Percentiles rank a stretch among this genome's conserved stretches.
phyloP scores from a whole-genome alignment of 768 basidiomycete genomes.

The Collybia nuda region DNA sequence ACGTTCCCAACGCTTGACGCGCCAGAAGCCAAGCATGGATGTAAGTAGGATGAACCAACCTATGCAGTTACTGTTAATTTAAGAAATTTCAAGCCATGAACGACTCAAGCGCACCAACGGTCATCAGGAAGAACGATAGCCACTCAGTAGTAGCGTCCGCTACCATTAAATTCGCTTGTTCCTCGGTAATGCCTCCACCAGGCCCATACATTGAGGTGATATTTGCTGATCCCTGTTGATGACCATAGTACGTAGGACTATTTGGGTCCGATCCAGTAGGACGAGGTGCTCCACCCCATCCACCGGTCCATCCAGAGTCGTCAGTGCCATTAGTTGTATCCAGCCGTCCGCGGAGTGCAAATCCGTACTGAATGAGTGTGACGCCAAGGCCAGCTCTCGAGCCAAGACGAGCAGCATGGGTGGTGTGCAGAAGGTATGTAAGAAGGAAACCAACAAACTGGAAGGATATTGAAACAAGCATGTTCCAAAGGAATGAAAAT shows the following conservation, averaged over 20 bases:
- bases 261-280: conserved; percentile 44
- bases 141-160: conserved; percentile 85
- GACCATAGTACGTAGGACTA: conserved; percentile 41
- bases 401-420: conserved; percentile 91
- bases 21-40: conserved; percentile 87
- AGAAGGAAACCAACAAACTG: conserved; percentile 93
- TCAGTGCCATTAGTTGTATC: conserved; percentile 38
- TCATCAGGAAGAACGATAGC: conserved; percentile 95
- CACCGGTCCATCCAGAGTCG: conserved; percentile 26
- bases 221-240: conserved; percentile 13
- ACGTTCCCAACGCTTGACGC: conserved; percentile 86
- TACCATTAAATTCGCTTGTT: conserved; percentile 38
- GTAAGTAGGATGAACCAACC: conserved; percentile 90
- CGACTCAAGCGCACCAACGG: conserved; percentile 51
- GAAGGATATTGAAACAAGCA: conserved; percentile 93
- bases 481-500: conserved; percentile 90
- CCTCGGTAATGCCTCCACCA: conserved; percentile 23
- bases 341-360: conserved; percentile 63
- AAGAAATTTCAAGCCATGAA: not conserved
- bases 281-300: conserved; percentile 25
- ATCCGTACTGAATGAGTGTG: conserved; percentile 94
- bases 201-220: conserved; percentile 9
- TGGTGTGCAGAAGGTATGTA: conserved; percentile 92
- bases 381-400: conserved; percentile 95
- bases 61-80: conserved; percentile 13